Evolutionary conservation across 305 asterid genomes (phyloP), one percentile per base, ranked within the genome.

Genomic region (Fraxinus ornus): DNA sequence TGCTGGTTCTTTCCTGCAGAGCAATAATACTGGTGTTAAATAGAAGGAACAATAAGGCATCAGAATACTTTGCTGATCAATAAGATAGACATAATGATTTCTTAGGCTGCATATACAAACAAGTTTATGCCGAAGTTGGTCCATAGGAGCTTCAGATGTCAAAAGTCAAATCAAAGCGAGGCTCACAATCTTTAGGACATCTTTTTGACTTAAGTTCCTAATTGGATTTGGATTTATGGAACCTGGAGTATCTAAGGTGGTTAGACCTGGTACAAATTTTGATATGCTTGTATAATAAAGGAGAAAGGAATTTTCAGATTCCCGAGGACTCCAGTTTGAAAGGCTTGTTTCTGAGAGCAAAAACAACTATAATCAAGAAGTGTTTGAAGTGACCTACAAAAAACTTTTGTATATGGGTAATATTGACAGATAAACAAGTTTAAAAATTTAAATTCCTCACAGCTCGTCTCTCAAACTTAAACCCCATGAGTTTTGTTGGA

Each of bases 1-100:
- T 91, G 41, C 90, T 89, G 79, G 85, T 55, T 82, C 77, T 87
- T 86, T 89, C 98, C 99, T 94, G 85, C 86, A 80, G 24, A 55
- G 44, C 68, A 79, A 82, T 17, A 72, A 81, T 7, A 82, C 78
- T 47, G 21, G 83, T 80, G 77, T 26, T 30, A 36, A 81, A 66
- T 83, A 83, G 78, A 66, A 84, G 55, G 44, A 79, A 55, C 35
- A 78, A 28, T 78, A 64, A 47, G 85, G 81, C 82, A 76, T 57
- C 49, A 9, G 49, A 64, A 64, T 22, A 64, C 73, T 22, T 64
- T 60, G 28, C 26, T n/a, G 2, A 60, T 60, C 70, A 60, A 21
- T n/a, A n/a, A n/a, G 24, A 60, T 60, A 6, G 26, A 60, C 3
- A 13, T 13, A 13, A 12, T 47, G 1, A 44, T 57, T 57, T 37